Evolutionary conservation across 2,329 filamentous ascomycete species (phyloP).

Genomic region (Zymoseptoria passerinii): DNA sequence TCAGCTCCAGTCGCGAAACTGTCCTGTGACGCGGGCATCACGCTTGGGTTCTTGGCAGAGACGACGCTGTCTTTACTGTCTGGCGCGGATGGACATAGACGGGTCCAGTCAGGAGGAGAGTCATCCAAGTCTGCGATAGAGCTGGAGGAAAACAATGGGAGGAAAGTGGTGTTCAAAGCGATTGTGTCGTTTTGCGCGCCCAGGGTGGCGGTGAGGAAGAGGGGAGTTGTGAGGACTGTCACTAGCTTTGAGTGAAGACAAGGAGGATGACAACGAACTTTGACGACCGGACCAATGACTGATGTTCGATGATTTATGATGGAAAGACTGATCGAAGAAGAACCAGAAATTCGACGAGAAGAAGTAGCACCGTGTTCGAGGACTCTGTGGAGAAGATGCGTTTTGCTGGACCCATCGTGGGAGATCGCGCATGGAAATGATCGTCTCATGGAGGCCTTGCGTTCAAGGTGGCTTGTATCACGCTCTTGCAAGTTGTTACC

Average conservation of each 20-base stretch:
- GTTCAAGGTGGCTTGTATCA: background rate
- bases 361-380: background rate
- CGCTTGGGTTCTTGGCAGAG: slow-evolving; percentile 23
- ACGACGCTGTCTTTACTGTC: slow-evolving; percentile 16
- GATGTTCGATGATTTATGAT: background rate
- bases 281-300: background rate
- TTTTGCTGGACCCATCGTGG: background rate
- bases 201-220: slow-evolving; percentile 10
- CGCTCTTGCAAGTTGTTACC: background rate
- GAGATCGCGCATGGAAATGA: background rate
- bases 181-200: slow-evolving; percentile 22
- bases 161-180: slow-evolving; percentile 19
- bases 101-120: background rate
- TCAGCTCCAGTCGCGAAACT: slow-evolving; percentile 17
- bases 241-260: slow-evolving; percentile 12
- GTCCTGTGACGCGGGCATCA: slow-evolving; percentile 24
- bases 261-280: background rate
- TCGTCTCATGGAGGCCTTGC: background rate
- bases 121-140: background rate
- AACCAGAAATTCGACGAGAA: background rate
- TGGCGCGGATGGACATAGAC: background rate
- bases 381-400: no score
- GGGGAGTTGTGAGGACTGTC: slow-evolving; percentile 11
- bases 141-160: background rate
- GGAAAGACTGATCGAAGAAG: background rate